Evolutionary conservation across 495 filamentous ascomycete species (phyloP), one percentile per base, ranked within the genome.

Genomic region (Aspergillus affinis): DNA sequence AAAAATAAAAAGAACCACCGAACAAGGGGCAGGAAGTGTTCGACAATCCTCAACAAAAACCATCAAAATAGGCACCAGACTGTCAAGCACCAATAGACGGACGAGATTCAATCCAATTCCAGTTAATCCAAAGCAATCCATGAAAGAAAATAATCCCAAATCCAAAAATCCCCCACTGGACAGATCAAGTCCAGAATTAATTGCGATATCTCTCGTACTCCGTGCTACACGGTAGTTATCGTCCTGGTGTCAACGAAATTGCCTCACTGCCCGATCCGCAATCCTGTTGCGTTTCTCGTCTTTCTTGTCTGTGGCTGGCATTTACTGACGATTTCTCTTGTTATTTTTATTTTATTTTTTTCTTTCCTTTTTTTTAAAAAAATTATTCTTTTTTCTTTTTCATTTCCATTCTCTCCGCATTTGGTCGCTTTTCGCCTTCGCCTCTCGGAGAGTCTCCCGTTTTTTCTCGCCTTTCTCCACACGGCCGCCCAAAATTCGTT

Each of bases 211-310:
- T 32, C 7, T 32, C 29, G 58, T 60, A 58, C 62, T 58, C 44
- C 17, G 58, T 61, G 6, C 56, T 67, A 67, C 65, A 64, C 60
- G 58, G 65, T 67, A 67, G 61, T 52, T 55, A 32, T 59, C 48
- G 61, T 64, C 61, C 61, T 67, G 65, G 48, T 50, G 15, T n/a
- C 58, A 63, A 8, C 29, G 29, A 54, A 66, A 66, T 63, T 66
- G 59, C 64, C 64, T 51, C 63, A 65, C 29, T 10, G 1, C 6
- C 0, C 10, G 23, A 26, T 26, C 23, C 23, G 23, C 23, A 26
- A 26, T 26, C 23, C 23, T 26, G 23, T 26, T 26, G 23, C 8
- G 29, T 4, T 4, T 32, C 29, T 7, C 7, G 29, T 1, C 29
- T 7, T 10, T 32, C 29, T 8, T 32, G 23, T 32, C 29, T 7